phyloP scores from a whole-genome alignment of 2,329 filamentous ascomycete species.

The Fusarium sulawesiense region DNA sequence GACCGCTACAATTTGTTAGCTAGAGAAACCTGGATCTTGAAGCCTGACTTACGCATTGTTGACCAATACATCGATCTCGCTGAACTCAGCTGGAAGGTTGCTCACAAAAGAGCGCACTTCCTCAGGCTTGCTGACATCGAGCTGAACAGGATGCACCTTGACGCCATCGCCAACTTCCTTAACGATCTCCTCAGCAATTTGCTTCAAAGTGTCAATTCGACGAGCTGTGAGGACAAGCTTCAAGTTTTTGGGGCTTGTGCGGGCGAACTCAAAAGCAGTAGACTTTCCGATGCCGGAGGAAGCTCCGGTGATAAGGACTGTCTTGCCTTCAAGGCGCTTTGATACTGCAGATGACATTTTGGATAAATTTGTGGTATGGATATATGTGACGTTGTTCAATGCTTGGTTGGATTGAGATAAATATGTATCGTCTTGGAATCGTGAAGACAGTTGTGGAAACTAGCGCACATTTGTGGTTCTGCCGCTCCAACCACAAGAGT shows the following conservation, averaged over 20 bases:
- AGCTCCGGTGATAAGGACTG: constrained; percentile 89
- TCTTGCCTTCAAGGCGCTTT: constrained; percentile 92
- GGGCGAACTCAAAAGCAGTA: constrained; percentile 89
- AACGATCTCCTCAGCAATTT: constrained; percentile 80
- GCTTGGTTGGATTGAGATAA: background rate
- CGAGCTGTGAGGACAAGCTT: constrained; percentile 89
- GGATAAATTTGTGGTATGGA: background rate
- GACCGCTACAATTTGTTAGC: constrained; percentile 66
- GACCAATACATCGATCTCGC: constrained; percentile 85
- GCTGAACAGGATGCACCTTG: constrained; percentile 81
- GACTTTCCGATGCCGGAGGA: constrained; percentile 89
- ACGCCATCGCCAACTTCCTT: constrained; percentile 82
- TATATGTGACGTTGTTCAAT: fast-evolving
- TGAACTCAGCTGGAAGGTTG: constrained; percentile 81
- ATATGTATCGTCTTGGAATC: background rate
- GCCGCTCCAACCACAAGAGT: constrained; percentile 2
- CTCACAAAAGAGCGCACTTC: constrained; percentile 79
- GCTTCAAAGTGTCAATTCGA: constrained; percentile 78
- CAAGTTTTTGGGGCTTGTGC: constrained; percentile 80
- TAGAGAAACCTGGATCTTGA: too few species aligned
- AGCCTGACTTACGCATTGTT: constrained; percentile 84
- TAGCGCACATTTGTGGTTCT: background rate
- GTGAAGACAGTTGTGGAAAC: background rate
- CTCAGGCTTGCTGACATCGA: constrained; percentile 85
- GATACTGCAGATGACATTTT: constrained; percentile 70